Evolutionary conservation across 345 rosid species (phyloP).

Genomic region (Salix koriyanagi): DNA sequence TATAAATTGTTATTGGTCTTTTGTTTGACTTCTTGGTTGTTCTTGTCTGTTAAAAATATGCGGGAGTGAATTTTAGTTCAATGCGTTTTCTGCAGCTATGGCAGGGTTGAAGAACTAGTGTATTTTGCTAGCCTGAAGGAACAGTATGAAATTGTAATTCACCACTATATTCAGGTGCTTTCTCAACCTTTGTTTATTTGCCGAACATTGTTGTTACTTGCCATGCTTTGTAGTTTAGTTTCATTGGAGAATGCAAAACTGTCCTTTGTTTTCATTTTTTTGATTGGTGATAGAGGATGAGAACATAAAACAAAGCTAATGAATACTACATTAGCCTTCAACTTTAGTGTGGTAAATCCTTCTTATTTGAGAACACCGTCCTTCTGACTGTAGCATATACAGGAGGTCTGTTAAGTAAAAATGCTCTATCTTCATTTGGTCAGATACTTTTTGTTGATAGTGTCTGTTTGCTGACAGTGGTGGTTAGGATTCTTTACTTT

Average conservation of each 20-base stretch:
- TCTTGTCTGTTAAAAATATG: not conserved
- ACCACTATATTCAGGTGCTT: slow-evolving; percentile 83
- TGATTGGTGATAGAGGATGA: not conserved
- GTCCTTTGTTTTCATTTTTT: not conserved
- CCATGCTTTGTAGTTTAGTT: not conserved
- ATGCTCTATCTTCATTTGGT: too few relatives aligned
- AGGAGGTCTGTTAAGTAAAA: too few relatives aligned
- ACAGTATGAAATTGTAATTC: slow-evolving; percentile 87
- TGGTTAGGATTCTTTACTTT: too few relatives aligned
- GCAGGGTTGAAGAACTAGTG: slow-evolving; percentile 93
- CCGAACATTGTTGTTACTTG: not conserved
- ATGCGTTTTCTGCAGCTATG: slow-evolving; percentile 56
- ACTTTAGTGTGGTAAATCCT: not conserved
- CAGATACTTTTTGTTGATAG: too few relatives aligned
- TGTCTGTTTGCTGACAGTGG: too few relatives aligned
- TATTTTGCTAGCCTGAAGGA: slow-evolving; percentile 93
- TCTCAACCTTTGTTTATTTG: not conserved
- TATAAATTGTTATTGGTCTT: not conserved
- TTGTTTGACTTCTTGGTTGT: not conserved
- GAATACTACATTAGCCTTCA: not conserved
- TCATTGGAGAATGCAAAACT: not conserved
- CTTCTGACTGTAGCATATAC: not conserved
- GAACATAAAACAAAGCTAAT: not conserved
- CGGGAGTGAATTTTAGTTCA: not conserved
- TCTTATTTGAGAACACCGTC: not conserved